A percentile compares a stretch with the other conserved stretches of the same genome.
These are phyloP conservation scores for Arthroderma uncinatum DNA, from an alignment of 2,329 filamentous ascomycete species.

Conservation along the genomic window DNA sequence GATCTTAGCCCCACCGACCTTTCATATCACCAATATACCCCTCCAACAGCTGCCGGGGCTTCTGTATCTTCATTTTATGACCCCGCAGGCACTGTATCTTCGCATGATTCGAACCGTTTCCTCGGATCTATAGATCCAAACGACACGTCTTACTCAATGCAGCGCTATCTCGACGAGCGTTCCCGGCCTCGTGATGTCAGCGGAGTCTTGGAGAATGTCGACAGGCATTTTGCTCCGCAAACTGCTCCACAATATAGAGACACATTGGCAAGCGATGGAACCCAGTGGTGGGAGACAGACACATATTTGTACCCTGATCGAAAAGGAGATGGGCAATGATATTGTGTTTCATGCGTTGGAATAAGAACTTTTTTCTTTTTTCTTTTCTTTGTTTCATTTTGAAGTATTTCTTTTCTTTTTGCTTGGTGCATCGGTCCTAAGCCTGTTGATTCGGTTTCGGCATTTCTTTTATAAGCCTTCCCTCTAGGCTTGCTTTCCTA, in stretches of 20 bases:
- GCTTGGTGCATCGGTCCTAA: no score
- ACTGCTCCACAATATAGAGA: neutral
- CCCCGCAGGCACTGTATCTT: neutral
- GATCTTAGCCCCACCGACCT: neutral
- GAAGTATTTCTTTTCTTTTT: no score
- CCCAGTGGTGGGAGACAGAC: no score
- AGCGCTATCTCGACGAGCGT: neutral
- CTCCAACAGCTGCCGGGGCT: neutral
- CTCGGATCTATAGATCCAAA: neutral
- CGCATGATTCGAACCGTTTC: neutral
- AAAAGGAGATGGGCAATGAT: no score
- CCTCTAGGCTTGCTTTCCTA: no score
- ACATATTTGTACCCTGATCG: no score
- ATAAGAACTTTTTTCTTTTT: no score
- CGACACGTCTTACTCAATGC: neutral
- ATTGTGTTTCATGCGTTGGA: no score
- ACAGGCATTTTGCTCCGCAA: neutral
- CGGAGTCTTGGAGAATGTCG: neutral
- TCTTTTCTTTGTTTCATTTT: no score
- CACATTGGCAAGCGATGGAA: neutral
- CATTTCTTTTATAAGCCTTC: no score
- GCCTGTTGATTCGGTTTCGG: no score
- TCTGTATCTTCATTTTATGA: no score
- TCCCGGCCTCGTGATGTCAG: neutral
- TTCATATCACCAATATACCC: neutral